These are phyloP conservation scores for Fistulifera pelliculosa DNA, from an alignment of 108 stramenopile genomes.

Conservation along the genomic window DNA sequence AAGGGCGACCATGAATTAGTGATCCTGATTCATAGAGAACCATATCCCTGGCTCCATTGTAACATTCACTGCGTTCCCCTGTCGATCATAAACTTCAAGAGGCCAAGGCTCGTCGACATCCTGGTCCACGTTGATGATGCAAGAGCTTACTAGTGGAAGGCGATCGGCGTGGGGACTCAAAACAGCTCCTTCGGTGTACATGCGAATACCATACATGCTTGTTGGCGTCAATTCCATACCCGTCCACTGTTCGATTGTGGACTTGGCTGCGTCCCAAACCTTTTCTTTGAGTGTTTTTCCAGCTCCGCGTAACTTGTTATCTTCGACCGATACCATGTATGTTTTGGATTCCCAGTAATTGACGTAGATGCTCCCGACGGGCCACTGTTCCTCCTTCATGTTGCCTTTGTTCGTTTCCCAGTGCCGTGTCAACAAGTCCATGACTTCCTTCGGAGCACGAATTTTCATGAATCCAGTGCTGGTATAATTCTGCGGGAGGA, in stretches of 20 bases:
- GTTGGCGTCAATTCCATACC: constrained; percentile 74
- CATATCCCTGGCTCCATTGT: constrained; percentile 60
- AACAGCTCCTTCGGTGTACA: constrained; percentile 80
- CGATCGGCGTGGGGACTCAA: constrained; percentile 83
- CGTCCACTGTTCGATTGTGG: constrained; percentile 83
- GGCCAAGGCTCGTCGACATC: constrained; percentile 92
- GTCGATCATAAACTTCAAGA: constrained; percentile 79
- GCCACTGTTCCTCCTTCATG: constrained; percentile 52
- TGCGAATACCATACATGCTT: constrained; percentile 80
- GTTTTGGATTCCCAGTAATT: constrained; percentile 75
- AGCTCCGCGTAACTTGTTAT: constrained; percentile 47
- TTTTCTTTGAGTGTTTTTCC: constrained; percentile 44
- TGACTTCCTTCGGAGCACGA: constrained; percentile 44
- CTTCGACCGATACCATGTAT: constrained; percentile 76
- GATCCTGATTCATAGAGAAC: constrained; percentile 49
- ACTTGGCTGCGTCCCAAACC: constrained; percentile 69
- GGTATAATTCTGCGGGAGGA: constrained; percentile 67
- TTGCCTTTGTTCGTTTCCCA: constrained; percentile 55
- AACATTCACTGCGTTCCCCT: constrained; percentile 55
- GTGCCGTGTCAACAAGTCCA: constrained; percentile 39
- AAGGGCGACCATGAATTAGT: constrained; percentile 54
- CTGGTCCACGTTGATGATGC: constrained; percentile 85
- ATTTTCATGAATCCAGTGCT: constrained; percentile 73
- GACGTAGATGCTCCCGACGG: constrained; percentile 37
- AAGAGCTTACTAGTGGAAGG: constrained; percentile 79